Conservation (phyloP, 768 basidiomycete species). For the Cytidiella melzeri region DNA sequence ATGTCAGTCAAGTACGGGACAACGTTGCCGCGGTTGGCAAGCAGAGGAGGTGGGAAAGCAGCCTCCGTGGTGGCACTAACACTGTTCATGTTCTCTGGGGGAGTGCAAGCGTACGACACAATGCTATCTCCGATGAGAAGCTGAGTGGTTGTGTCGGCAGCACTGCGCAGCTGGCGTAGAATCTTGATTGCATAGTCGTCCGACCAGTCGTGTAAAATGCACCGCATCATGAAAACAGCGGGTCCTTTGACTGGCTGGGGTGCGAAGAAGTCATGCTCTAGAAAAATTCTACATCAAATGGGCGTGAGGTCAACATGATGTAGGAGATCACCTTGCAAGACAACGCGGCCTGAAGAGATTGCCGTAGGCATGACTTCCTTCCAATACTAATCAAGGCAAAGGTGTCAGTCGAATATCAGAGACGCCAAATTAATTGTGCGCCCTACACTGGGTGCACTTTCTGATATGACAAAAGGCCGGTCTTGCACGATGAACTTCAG, state of each 20-base stretch:
- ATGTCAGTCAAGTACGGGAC: not conserved
- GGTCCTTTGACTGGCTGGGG: constrained; percentile 24
- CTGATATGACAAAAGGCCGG: constrained; percentile 5
- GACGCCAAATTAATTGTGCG: too few relatives aligned
- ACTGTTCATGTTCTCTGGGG: constrained; percentile 10
- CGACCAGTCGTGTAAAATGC: constrained; percentile 29
- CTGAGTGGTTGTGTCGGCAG: constrained; percentile 16
- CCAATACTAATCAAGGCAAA: constrained; percentile 3
- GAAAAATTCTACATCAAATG: not conserved
- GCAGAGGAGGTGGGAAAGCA: not conserved
- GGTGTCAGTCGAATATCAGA: not conserved
- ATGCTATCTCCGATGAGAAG: constrained; percentile 21
- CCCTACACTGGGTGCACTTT: not conserved
- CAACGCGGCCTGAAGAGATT: not conserved
- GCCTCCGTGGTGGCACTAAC: constrained; percentile 1
- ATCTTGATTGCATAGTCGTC: constrained; percentile 25
- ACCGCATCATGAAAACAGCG: constrained; percentile 22
- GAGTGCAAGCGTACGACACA: constrained; percentile 17
- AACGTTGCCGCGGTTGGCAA: not conserved
- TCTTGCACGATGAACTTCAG: constrained; percentile 18
- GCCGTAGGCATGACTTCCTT: not conserved
- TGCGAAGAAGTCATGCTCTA: constrained; percentile 23
- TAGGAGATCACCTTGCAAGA: constrained; percentile 1
- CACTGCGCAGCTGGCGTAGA: constrained; percentile 19
- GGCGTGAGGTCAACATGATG: not conserved